Conservation (phyloP, 2,329 filamentous ascomycete genomes). For the Aspergillus eucalypticola region DNA sequence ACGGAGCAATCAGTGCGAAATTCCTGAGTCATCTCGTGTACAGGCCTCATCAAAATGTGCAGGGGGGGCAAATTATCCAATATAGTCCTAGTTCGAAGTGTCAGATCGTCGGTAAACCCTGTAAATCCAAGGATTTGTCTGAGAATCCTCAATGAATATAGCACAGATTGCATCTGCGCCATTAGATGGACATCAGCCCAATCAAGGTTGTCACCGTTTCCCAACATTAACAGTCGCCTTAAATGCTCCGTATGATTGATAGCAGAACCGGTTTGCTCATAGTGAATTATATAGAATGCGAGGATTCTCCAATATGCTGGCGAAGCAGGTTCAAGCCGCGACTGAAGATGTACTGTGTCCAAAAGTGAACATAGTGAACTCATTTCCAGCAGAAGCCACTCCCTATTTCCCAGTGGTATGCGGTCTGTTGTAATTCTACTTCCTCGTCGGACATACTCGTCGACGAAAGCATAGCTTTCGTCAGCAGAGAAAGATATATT, state of each 20-base stretch:
- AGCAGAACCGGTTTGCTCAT: slow-evolving; percentile 11
- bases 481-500: slow-evolving; percentile 36
- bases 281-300: slow-evolving; percentile 35
- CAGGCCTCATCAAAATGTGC: slow-evolving; percentile 31
- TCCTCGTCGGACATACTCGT: slow-evolving; percentile 42
- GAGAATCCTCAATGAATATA: slow-evolving; percentile 65
- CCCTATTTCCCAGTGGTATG: slow-evolving; percentile 26
- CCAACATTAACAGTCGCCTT: slow-evolving; percentile 31
- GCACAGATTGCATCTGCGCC: slow-evolving; percentile 60
- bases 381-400: slow-evolving; percentile 22
- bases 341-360: slow-evolving; percentile 17
- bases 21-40: slow-evolving; percentile 21
- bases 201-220: slow-evolving; percentile 36
- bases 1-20: slow-evolving; percentile 9
- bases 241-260: slow-evolving; percentile 23
- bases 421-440: slow-evolving; percentile 34
- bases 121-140: slow-evolving; percentile 50
- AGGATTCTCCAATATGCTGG: slow-evolving; percentile 37
- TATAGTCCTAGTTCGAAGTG: slow-evolving; percentile 16
- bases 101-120: slow-evolving; percentile 26
- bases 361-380: slow-evolving; percentile 26
- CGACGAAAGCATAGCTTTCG: slow-evolving; percentile 24
- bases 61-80: slow-evolving; percentile 33
- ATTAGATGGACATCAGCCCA: slow-evolving; percentile 65
- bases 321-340: slow-evolving; percentile 13